These are phyloP conservation scores for Dactylorhiza incarnata DNA, from an alignment of 106 monocot species.

Conservation along the genomic window DNA sequence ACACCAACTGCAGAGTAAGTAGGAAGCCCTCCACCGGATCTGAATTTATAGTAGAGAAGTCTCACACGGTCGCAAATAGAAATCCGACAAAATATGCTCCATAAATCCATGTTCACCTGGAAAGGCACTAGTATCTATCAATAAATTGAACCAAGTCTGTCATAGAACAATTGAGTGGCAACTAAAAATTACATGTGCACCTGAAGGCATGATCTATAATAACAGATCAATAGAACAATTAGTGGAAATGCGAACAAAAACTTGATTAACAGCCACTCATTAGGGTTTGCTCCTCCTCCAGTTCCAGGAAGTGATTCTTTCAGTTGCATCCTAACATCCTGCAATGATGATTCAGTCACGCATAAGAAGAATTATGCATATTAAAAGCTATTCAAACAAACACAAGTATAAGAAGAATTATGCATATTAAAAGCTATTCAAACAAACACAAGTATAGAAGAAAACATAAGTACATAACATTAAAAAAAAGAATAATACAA, in stretches of 20 bases:
- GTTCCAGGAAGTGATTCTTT: conserved; percentile 90
- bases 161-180: background rate
- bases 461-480: background rate
- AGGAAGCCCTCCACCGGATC: conserved; percentile 36
- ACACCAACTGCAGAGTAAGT: conserved; percentile 53
- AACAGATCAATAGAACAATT: conserved; percentile 39
- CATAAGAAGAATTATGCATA: background rate
- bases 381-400: background rate
- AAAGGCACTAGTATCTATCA: background rate
- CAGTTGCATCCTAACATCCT: conserved; percentile 71
- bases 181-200: conserved; percentile 24
- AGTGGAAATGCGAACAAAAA: conserved; percentile 66
- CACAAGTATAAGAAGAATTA: background rate
- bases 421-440: background rate
- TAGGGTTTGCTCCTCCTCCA: conserved; percentile 70
- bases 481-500: background rate
- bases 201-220: conserved; percentile 52
- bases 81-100: conserved; percentile 27
- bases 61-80: conserved; percentile 57
- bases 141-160: background rate
- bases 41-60: conserved; percentile 45
- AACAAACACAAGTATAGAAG: background rate
- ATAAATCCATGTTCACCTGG: conserved; percentile 49
- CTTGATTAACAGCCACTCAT: conserved; percentile 43
- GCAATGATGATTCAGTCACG: conserved; percentile 1